phyloP scores from a whole-genome alignment of 1,139 yeast genomes.

The Scheffersomyces segobiensis region DNA sequence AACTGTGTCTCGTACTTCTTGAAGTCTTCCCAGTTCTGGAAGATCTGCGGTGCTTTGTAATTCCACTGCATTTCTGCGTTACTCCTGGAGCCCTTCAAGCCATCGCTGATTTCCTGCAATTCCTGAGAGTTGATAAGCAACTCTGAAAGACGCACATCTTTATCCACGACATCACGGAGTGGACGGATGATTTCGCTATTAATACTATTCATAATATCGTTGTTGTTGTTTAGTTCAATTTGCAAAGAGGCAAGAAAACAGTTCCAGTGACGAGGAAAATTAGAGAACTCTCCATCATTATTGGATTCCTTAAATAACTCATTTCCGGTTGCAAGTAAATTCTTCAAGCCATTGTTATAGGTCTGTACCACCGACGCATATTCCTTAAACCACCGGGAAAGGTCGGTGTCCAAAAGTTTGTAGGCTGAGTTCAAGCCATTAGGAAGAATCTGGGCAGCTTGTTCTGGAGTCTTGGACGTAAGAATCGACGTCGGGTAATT shows the following conservation, averaged over 20 bases:
- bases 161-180: constrained; percentile 50
- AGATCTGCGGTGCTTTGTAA: constrained; percentile 72
- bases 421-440: constrained; percentile 25
- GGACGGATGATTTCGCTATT: constrained; percentile 59
- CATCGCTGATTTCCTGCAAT: constrained; percentile 34
- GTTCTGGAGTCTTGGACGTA: constrained; percentile 44
- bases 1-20: constrained; percentile 68
- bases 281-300: constrained; percentile 47
- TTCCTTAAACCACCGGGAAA: constrained; percentile 15
- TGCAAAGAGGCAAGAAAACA: constrained; percentile 53
- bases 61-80: constrained; percentile 62
- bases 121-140: constrained; percentile 43
- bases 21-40: constrained; percentile 73
- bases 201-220: constrained; percentile 50
- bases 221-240: constrained; percentile 54
- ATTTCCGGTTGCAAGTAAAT: constrained; percentile 13
- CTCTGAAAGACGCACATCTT: constrained; percentile 52
- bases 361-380: constrained; percentile 12
- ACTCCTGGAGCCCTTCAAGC: constrained; percentile 14
- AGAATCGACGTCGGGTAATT: constrained; percentile 42
- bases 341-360: constrained; percentile 12
- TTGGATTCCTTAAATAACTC: constrained; percentile 11
- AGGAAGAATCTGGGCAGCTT: constrained; percentile 43
- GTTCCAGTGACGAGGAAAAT: constrained; percentile 58
- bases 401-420: constrained; percentile 12